Percentiles rank a stretch among this genome's conserved stretches.
Evolutionary conservation across 768 basidiomycete species (phyloP).

Genomic region (Paxillus ammoniavirescens): DNA sequence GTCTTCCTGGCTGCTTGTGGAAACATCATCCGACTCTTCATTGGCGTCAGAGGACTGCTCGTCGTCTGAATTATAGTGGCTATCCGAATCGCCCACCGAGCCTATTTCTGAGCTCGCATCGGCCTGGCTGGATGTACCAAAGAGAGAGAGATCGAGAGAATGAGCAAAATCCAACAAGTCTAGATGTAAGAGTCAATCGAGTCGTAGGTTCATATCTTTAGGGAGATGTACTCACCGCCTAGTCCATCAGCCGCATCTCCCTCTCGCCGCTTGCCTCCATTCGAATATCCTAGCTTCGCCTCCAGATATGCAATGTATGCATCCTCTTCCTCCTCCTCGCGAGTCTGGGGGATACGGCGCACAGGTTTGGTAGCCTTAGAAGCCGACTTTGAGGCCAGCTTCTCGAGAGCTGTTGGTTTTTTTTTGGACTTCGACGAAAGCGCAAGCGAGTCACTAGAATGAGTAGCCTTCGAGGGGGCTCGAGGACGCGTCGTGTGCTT

Average conservation of each 20-base stretch:
- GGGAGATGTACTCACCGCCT: conserved; percentile 55
- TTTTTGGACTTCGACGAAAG: conserved; percentile 7
- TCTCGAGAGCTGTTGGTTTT: conserved; percentile 34
- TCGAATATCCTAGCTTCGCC: conserved; percentile 60
- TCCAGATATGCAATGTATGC: conserved; percentile 85
- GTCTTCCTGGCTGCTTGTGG: not conserved
- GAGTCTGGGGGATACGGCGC: conserved; percentile 26
- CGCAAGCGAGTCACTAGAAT: not conserved
- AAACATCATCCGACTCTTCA: not conserved
- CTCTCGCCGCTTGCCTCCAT: conserved; percentile 42
- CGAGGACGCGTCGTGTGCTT: not conserved
- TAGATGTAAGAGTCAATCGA: conserved; percentile 20
- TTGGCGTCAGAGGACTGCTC: not conserved
- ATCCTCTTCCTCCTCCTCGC: conserved; percentile 69
- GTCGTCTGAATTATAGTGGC: not conserved
- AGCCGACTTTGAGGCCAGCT: conserved; percentile 23
- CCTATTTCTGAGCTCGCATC: not conserved
- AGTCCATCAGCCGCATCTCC: conserved; percentile 73
- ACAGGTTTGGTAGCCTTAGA: conserved; percentile 1
- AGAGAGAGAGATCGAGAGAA: conserved; percentile 13
- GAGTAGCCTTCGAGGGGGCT: not conserved
- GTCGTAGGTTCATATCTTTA: not conserved
- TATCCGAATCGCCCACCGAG: not conserved
- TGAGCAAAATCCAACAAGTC: conserved; percentile 57
- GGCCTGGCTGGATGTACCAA: not conserved